Evolutionary conservation across 2,329 filamentous ascomycete genomes (phyloP).

Genomic region (Xylariales sp.): DNA sequence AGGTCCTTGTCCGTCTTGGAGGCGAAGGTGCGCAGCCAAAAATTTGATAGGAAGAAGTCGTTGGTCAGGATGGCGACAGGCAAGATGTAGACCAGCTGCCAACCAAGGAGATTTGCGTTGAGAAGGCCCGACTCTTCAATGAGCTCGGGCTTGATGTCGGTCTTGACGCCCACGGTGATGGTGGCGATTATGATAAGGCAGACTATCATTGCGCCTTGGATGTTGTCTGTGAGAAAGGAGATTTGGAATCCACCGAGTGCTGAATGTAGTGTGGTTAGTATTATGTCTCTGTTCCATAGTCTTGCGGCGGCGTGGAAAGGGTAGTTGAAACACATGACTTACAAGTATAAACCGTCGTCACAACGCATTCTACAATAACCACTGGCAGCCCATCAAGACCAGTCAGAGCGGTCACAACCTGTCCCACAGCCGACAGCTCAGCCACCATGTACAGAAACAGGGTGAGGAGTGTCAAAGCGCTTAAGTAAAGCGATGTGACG

Average conservation of each 20-base stretch:
- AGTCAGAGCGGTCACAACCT: constrained; percentile 70
- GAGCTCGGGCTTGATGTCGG: constrained; percentile 63
- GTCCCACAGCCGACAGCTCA: constrained; percentile 75
- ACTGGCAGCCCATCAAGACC: constrained; percentile 69
- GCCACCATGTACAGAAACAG: constrained; percentile 85
- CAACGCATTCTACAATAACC: constrained; percentile 70
- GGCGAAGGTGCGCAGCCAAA: constrained; percentile 81
- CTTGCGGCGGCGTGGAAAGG: too few species aligned
- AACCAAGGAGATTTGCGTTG: constrained; percentile 67
- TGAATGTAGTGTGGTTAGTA: constrained; percentile 26
- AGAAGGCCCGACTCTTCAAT: constrained; percentile 66
- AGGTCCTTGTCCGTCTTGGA: constrained; percentile 75
- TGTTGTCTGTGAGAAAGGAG: constrained; percentile 78
- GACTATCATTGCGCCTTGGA: constrained; percentile 75
- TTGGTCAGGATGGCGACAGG: constrained; percentile 78
- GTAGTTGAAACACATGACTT: constrained; percentile 21
- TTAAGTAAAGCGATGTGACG: constrained; percentile 66
- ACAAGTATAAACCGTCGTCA: constrained; percentile 84
- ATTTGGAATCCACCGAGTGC: constrained; percentile 78
- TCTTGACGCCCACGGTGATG: constrained; percentile 72
- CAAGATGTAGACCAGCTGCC: constrained; percentile 82
- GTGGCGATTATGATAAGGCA: constrained; percentile 70
- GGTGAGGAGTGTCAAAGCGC: constrained; percentile 72
- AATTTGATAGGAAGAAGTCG: constrained; percentile 80
- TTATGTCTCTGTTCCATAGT: too few species aligned